phyloP scores from a whole-genome alignment of 1,284 basidiomycete genomes.

The Cryptococcus maquisensis region DNA sequence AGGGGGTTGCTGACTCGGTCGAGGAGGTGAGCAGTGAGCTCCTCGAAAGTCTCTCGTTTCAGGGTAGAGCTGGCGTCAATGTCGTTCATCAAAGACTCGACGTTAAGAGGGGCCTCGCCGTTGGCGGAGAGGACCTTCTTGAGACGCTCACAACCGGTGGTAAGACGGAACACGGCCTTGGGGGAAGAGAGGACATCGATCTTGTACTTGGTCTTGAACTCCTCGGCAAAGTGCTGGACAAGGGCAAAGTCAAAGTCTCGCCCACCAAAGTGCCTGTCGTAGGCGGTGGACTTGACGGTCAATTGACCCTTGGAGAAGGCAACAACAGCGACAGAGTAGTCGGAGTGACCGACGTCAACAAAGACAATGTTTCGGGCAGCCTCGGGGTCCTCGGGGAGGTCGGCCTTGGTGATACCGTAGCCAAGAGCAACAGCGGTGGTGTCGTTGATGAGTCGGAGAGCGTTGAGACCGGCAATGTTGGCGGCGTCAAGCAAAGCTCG shows the following conservation, averaged over 20 bases:
- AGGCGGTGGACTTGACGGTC: constrained; percentile 75
- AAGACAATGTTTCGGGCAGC: constrained; percentile 80
- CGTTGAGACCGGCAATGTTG: constrained; percentile 77
- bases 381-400: constrained; percentile 73
- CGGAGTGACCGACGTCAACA: constrained; percentile 87
- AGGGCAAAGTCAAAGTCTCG: constrained; percentile 89
- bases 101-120: constrained; percentile 75
- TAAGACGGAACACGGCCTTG: constrained; percentile 85
- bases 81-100: constrained; percentile 91
- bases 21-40: constrained; percentile 55
- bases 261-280: constrained; percentile 85
- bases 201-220: constrained; percentile 92
- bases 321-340: constrained; percentile 75
- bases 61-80: constrained; percentile 64
- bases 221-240: constrained; percentile 75
- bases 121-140: constrained; percentile 79
- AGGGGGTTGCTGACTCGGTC: constrained; percentile 58
- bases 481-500: constrained; percentile 83
- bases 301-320: constrained; percentile 90
- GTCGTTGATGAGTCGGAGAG: constrained; percentile 90
- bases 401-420: constrained; percentile 94
- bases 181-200: constrained; percentile 85
- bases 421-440: constrained; percentile 87
- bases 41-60: constrained; percentile 60
- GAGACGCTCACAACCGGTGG: constrained; percentile 68